Evolutionary conservation across 768 basidiomycete species (phyloP), one percentile per base, ranked within the genome.

Genomic region (Coprinopsis marcescibilis): DNA sequence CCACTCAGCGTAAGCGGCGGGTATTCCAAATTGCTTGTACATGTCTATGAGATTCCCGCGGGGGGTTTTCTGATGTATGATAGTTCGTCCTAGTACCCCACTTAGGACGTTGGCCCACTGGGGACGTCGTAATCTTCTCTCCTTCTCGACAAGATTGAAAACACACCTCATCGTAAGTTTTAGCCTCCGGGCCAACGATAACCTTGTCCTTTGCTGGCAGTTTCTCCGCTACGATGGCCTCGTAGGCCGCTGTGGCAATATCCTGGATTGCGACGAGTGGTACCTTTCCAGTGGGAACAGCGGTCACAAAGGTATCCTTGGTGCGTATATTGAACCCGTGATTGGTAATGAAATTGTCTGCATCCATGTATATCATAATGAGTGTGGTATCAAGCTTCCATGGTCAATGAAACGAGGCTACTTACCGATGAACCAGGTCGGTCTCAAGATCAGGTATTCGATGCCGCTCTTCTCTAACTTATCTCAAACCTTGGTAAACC

Each of bases 361-460:
- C 14, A 37, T n/a, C n/a, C n/a, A n/a, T n/a, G n/a, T n/a, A n/a
- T n/a, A n/a, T n/a, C n/a, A n/a, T n/a, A n/a, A n/a, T n/a, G n/a
- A n/a, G n/a, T n/a, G n/a, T n/a, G n/a, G n/a, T n/a, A n/a, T 20
- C 21, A 30, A 10, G 24, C 30, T 6, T 32, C 20, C 33, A 10
- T 14, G 3, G 24, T 12, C 25, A 6, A 6, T 2, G 1, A 4
- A 6, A 19, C 19, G 20, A 4, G 20, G 26, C 43, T 21, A 8
- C 11, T n/a, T 35, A 68, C 69, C 66, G n/a, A 59, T 61, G 46
- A 71, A 70, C 65, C 63, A 67, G 8, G 68, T 64, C 1, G 69
- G 68, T 1, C 67, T 56, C 12, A 72, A 35, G 8, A 63, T 59
- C n/a, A 54, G 53, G 50, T 65, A 70, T 20, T 70, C 65, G 2